Conservation (phyloP, 2,329 filamentous ascomycete species). For the Aspergillus fischeri region DNA sequence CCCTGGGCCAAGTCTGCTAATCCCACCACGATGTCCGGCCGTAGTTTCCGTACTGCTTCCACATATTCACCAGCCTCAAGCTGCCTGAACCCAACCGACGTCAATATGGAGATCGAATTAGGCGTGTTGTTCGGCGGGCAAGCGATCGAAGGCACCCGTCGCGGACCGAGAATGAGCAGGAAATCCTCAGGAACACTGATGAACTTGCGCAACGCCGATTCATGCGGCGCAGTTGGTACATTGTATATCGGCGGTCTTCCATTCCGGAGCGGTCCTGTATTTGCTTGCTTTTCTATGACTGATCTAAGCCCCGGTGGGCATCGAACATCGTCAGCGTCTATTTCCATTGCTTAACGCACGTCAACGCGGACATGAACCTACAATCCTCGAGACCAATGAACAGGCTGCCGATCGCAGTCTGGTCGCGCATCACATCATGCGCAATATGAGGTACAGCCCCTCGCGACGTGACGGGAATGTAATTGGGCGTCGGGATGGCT, state of each 20-base stretch:
- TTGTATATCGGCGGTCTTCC: constrained; percentile 47
- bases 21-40: constrained; percentile 75
- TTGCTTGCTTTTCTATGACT: constrained; percentile 58
- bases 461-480: constrained; percentile 73
- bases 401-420: constrained; percentile 63
- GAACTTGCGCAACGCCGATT: constrained; percentile 68
- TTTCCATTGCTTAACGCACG: neutral
- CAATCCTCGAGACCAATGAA: constrained; percentile 92
- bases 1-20: constrained; percentile 69
- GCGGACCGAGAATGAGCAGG: constrained; percentile 69
- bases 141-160: constrained; percentile 70
- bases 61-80: constrained; percentile 67
- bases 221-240: constrained; percentile 39
- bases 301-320: constrained; percentile 33
- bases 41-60: constrained; percentile 59
- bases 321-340: constrained; percentile 24
- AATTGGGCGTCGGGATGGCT: constrained; percentile 77
- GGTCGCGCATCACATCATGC: constrained; percentile 70
- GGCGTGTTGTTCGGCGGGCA: constrained; percentile 67
- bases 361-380: constrained; percentile 47
- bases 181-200: constrained; percentile 64
- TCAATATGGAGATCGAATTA: constrained; percentile 70
- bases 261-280: constrained; percentile 30
- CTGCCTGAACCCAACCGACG: constrained; percentile 77
- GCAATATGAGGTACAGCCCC: constrained; percentile 84